phyloP scores from a whole-genome alignment of 805 yeast species.

The Starmerella stigmatis region DNA sequence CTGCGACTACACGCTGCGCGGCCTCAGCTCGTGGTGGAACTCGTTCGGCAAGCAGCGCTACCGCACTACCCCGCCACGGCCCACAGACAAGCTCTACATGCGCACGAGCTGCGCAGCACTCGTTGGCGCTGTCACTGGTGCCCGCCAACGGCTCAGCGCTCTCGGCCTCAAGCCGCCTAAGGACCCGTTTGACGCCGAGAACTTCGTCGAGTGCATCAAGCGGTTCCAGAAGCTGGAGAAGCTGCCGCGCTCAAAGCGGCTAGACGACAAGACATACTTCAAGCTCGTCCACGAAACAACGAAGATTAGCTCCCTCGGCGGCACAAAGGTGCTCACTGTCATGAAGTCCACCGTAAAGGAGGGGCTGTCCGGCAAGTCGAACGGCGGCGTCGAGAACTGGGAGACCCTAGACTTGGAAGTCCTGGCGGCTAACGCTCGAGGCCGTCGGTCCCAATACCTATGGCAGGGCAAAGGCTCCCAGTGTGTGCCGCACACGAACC shows the following conservation, averaged over 20 bases:
- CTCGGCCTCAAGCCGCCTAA: constrained; percentile 52
- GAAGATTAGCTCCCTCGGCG: constrained; percentile 30
- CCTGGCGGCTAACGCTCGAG: constrained; percentile 20
- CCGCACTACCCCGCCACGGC: constrained; percentile 19
- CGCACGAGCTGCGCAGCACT: constrained; percentile 58
- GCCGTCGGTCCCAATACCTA: constrained; percentile 23
- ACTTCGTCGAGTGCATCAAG: constrained; percentile 54
- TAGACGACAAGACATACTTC: constrained; percentile 49
- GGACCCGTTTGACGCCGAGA: constrained; percentile 72
- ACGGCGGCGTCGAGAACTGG: constrained; percentile 20
- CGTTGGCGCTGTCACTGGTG: constrained; percentile 62
- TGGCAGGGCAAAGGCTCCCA: constrained; percentile 24
- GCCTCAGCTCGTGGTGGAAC: constrained; percentile 74
- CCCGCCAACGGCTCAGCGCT: constrained; percentile 52
- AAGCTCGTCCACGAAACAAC: constrained; percentile 41
- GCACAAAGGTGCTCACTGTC: constrained; percentile 34
- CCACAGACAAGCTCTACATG: constrained; percentile 21
- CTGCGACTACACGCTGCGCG: constrained; percentile 65
- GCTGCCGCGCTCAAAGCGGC: constrained; percentile 40
- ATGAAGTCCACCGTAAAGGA: constrained; percentile 69
- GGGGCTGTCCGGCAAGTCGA: constrained; percentile 25
- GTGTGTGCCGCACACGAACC: constrained; percentile 13
- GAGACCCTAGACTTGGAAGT: constrained; percentile 23
- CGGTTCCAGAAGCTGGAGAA: constrained; percentile 68
- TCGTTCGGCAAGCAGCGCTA: constrained; percentile 42